Base-by-base conservation (phyloP, 1,284 basidiomycete species). In the Cryptococcus sp. region DNA sequence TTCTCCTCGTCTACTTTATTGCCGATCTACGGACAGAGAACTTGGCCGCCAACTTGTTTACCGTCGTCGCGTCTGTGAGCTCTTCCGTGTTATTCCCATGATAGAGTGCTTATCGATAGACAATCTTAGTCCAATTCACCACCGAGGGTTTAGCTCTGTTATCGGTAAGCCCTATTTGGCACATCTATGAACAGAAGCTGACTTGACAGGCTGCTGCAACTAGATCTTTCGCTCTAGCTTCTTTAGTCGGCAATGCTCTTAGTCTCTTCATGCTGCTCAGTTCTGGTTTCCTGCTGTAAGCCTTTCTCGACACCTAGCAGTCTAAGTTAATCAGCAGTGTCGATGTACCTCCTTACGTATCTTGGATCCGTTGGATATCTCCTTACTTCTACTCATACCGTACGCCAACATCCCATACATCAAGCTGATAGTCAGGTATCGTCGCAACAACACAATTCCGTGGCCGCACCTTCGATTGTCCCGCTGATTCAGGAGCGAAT, bases 281-380 rank as follows among this genome's bases (percentile, higher is more conserved):
- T 42, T 58, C 69, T 2, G 73, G 73, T 3, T 69, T 69, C 46
- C 60, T 75, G 34, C 45, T 74, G 60, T 66, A 45, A 45, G 62
- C 48, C 4, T 19, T 7, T 47, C 14, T 45, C 18, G 28, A 46
- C 22, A 23, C 74, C 70, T 56, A 9, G 39, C 9, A 14, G 9
- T 57, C 73, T 34, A 34, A 16, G 13, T 24, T 9, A 13, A 2
- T 4, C 16, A 16, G 11, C 49, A 69, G 74, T 7, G 66, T 70
- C n/a, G 52, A 74, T 31, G 71, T 78, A 2, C 77, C 78, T 1
- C 63, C 66, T 0, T 79, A 77, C 57, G 71, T 77, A 2, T 48
- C 62, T 0, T 79, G 78, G 78, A 69, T 78, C 46, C 66, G 74
- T 40, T 78, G 73, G 70, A 68, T 74, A 44, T 59, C 56, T 21